Conservation (phyloP, 2,329 filamentous ascomycete species). For the Coniochaeta ligniaria region DNA sequence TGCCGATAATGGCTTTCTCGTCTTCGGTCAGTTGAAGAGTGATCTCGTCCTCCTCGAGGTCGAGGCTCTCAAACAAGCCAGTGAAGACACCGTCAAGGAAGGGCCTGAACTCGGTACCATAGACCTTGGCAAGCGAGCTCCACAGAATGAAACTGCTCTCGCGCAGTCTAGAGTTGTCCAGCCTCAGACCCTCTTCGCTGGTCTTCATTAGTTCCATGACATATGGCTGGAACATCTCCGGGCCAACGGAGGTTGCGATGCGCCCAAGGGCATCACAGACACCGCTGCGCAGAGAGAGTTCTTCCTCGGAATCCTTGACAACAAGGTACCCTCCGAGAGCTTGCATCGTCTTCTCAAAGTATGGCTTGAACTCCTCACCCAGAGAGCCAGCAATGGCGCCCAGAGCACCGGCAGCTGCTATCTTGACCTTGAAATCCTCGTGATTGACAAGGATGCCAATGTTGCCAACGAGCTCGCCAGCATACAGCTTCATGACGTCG, state of each 20-base stretch:
- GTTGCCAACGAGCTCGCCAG: slow-evolving; percentile 73
- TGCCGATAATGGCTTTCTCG: slow-evolving; percentile 65
- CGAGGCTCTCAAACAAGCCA: slow-evolving; percentile 74
- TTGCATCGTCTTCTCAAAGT: slow-evolving; percentile 85
- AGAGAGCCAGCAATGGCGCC: slow-evolving; percentile 86
- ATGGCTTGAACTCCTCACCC: slow-evolving; percentile 78
- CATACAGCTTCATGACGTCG: slow-evolving; percentile 74
- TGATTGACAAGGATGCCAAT: slow-evolving; percentile 79
- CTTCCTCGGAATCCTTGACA: slow-evolving; percentile 83
- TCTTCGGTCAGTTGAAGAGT: slow-evolving; percentile 70
- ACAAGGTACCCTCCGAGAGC: slow-evolving; percentile 77
- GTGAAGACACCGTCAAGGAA: slow-evolving; percentile 74
- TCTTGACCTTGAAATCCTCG: slow-evolving; percentile 83
- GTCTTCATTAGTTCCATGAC: slow-evolving; percentile 86
- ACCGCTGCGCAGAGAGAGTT: slow-evolving; percentile 81
- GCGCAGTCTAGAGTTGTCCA: slow-evolving; percentile 84
- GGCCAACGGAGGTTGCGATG: slow-evolving; percentile 82
- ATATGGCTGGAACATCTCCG: slow-evolving; percentile 82
- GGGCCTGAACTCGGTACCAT: slow-evolving; percentile 73
- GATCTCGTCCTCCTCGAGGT: slow-evolving; percentile 82
- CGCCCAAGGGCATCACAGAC: slow-evolving; percentile 91
- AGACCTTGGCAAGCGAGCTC: slow-evolving; percentile 91
- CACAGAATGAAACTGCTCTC: slow-evolving; percentile 98
- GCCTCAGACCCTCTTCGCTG: slow-evolving; percentile 81
- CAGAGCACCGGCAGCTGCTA: slow-evolving; percentile 78